Evolutionary conservation across 1,284 basidiomycete species (phyloP).

Genomic region (Apiotrichum gamsii): DNA sequence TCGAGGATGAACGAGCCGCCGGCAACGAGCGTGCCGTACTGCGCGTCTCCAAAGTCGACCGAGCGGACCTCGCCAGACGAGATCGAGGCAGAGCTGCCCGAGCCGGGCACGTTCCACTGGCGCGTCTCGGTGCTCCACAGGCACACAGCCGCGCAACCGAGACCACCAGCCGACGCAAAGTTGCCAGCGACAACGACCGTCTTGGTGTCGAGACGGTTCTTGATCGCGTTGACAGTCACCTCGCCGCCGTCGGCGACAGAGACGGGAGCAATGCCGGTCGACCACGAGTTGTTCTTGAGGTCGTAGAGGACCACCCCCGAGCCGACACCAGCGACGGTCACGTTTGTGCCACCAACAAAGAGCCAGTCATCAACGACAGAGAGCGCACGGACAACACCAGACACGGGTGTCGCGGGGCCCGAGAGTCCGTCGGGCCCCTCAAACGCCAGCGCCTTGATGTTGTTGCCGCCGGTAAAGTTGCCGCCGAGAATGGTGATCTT

Average conservation of each 20-base stretch:
- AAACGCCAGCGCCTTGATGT: slow-evolving; percentile 59
- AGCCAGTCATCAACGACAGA: slow-evolving; percentile 59
- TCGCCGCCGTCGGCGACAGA: not conserved
- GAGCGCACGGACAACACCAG: slow-evolving; percentile 67
- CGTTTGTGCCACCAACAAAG: slow-evolving; percentile 66
- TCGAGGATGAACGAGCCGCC: slow-evolving; percentile 66
- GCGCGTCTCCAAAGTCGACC: slow-evolving; percentile 55
- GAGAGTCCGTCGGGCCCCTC: slow-evolving; percentile 60
- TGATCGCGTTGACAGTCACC: slow-evolving; percentile 69
- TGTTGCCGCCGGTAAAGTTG: slow-evolving; percentile 62
- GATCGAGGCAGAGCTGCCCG: slow-evolving; percentile 62
- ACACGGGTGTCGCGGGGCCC: slow-evolving; percentile 52
- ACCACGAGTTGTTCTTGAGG: slow-evolving; percentile 59
- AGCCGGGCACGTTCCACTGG: slow-evolving; percentile 77
- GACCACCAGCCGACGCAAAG: slow-evolving; percentile 70
- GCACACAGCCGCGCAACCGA: slow-evolving; percentile 74
- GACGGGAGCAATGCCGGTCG: slow-evolving; percentile 50
- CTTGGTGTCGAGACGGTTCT: slow-evolving; percentile 59
- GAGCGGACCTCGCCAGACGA: slow-evolving; percentile 67
- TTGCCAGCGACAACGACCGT: slow-evolving; percentile 76
- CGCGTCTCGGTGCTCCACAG: slow-evolving; percentile 60
- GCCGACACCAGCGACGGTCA: slow-evolving; percentile 46
- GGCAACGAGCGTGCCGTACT: slow-evolving; percentile 56
- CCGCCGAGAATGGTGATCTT: slow-evolving; percentile 73
- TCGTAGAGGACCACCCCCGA: slow-evolving; percentile 71